Base-by-base conservation (phyloP, 805 yeast species). In the Candida ficus region DNA sequence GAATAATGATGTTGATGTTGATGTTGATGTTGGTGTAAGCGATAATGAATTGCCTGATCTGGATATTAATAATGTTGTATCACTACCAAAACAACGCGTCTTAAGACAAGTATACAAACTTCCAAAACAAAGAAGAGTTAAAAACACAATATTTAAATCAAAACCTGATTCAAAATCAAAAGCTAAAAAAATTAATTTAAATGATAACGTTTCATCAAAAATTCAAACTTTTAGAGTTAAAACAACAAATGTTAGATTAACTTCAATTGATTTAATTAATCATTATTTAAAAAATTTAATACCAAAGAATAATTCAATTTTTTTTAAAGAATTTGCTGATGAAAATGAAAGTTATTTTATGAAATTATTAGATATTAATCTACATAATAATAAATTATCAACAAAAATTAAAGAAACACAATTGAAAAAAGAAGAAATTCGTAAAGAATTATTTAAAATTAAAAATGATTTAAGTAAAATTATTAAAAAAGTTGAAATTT, bases 361-460 rank as follows among this genome's bases (percentile, higher is more conserved):
- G 2, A 50, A 53, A 11, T 45, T 66, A 20, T 51, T 68, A 25
- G 73, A 68, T 47, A 38, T 62, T 6, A 57, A 61, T 39, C 42
- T 68, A 31, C 51, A 61, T 2, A 68, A 64, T 46, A 61, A 65
- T 32, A 47, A 57, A 18, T 47, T 64, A n/a, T 37, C 52, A 11
- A 49, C 50, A 20, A 61, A 64, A 28, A 47, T 67, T 18, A 42
- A 50, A 9, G 56, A 53, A 18, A 45, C 58, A 5, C 62, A 57
- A 37, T 36, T 37, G 11, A 50, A 53, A 13, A 66, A 67, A 42
- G 53, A 56, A 27, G 51, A 53, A 3, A 39, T 59, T 12, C 49
- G 73, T 31, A 25, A 36, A 6, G 42, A 56, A 11, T 56, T 68
- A 4, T 59, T 57, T 39, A 45, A 57, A 7, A 42, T 54, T 1